A percentile compares a stretch with the other conserved stretches of the same genome.
Evolutionary conservation across 2,329 filamentous ascomycete genomes (phyloP).

Genomic region (Fusarium nodosum): DNA sequence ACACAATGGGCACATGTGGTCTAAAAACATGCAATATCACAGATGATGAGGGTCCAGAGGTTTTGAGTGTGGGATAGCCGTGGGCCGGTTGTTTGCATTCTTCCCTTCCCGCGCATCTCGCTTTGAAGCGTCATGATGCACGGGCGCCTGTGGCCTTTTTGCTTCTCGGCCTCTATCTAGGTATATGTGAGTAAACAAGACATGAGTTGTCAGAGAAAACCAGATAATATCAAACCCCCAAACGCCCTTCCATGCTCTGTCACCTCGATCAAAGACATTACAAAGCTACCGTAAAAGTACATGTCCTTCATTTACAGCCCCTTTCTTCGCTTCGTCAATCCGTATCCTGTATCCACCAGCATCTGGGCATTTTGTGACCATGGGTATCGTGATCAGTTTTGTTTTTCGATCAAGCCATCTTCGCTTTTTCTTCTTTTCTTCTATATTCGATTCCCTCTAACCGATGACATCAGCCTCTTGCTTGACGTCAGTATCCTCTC

Average conservation of each 20-base stretch:
- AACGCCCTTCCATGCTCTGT: conserved; percentile 51
- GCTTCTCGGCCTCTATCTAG: conserved; percentile 47
- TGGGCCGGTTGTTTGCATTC: conserved; percentile 44
- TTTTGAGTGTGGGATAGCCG: conserved; percentile 37
- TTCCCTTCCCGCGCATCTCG: conserved; percentile 34
- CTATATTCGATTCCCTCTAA: conserved; percentile 42
- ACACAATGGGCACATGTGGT: background rate
- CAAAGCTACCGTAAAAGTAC: conserved; percentile 49
- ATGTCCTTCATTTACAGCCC: conserved; percentile 45
- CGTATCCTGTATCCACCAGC: conserved; percentile 21
- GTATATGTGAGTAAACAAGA: conserved; percentile 45
- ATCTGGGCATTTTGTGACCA: conserved; percentile 27
- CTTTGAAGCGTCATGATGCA: conserved; percentile 44
- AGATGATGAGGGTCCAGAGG: background rate
- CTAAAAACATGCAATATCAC: conserved; percentile 7
- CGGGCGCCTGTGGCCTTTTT: conserved; percentile 34
- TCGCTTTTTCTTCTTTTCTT: conserved; percentile 14
- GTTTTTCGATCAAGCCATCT: conserved; percentile 36
- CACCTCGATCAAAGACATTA: conserved; percentile 49
- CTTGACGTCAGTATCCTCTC: conserved; percentile 60
- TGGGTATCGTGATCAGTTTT: conserved; percentile 44
- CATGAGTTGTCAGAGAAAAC: conserved; percentile 20
- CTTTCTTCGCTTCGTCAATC: conserved; percentile 38
- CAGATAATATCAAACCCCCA: conserved; percentile 39
- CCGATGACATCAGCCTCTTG: conserved; percentile 58